phyloP scores from a whole-genome alignment of 2,329 filamentous ascomycete genomes.

The Trichophyton verrucosum region DNA sequence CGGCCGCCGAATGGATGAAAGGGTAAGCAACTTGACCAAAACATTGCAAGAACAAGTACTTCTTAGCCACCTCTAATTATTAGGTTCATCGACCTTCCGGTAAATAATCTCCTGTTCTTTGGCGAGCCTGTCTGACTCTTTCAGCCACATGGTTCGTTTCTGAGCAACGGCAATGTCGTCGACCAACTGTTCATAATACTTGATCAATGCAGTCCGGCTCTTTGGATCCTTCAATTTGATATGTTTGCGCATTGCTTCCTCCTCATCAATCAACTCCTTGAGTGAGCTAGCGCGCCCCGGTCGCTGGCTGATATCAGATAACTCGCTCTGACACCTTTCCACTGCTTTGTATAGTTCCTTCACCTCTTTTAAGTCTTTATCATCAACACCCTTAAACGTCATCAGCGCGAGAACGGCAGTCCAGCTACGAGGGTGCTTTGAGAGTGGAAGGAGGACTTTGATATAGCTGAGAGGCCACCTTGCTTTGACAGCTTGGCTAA shows the following conservation, averaged over 20 bases:
- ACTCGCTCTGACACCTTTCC: constrained; percentile 19
- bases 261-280: constrained; percentile 3
- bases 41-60: not conserved
- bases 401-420: constrained; percentile 21
- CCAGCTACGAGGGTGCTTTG: constrained; percentile 18
- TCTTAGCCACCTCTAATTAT: not conserved
- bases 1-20: not conserved
- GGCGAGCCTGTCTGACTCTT: constrained; percentile 7
- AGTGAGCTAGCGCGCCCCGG: constrained; percentile 2
- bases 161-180: constrained; percentile 7
- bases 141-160: constrained; percentile 8
- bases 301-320: constrained; percentile 12
- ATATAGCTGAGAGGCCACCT: constrained; percentile 14
- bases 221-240: not conserved
- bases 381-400: constrained; percentile 18
- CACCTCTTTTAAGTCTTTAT: constrained; percentile 16
- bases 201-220: constrained; percentile 1
- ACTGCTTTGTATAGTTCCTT: constrained; percentile 12
- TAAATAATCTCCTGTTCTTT: constrained; percentile 4
- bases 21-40: not conserved
- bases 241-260: not conserved
- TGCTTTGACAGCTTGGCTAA: constrained; percentile 16
- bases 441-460: constrained; percentile 17
- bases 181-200: constrained; percentile 2
- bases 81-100: not conserved